Percentiles rank a stretch among this genome's conserved stretches.
Conservation (phyloP, 192 early-diverging fungal genomes). For the Coemansia sp. region DNA sequence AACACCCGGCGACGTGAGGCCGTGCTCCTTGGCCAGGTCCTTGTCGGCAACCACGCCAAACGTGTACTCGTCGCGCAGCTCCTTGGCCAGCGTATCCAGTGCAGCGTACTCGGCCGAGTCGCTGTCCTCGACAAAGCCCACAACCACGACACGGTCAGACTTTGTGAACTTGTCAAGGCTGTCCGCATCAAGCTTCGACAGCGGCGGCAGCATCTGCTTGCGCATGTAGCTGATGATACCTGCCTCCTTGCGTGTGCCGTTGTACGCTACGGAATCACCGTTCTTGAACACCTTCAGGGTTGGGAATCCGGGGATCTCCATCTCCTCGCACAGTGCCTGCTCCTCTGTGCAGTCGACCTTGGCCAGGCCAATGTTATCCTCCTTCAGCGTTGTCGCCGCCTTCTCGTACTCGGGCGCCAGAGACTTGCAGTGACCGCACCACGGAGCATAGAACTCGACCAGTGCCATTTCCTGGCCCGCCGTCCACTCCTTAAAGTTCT, state of each 20-base stretch:
- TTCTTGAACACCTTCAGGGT: constrained; percentile 86
- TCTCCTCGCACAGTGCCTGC: constrained; percentile 75
- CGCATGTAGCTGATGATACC: constrained; percentile 91
- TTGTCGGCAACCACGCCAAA: constrained; percentile 79
- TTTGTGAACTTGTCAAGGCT: constrained; percentile 71
- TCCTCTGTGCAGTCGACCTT: constrained; percentile 98
- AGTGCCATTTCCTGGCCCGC: constrained; percentile 67
- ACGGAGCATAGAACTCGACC: constrained; percentile 96
- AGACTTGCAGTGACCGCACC: constrained; percentile 97
- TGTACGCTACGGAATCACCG: constrained; percentile 71
- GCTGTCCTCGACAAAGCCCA: constrained; percentile 72
- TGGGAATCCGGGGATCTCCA: constrained; percentile 86
- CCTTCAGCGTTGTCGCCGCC: constrained; percentile 85
- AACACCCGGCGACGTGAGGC: constrained; percentile 61
- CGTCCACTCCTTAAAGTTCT: constrained; percentile 64
- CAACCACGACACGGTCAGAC: constrained; percentile 86
- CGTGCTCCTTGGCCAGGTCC: constrained; percentile 55
- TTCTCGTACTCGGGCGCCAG: constrained; percentile 92
- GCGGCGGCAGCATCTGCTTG: constrained; percentile 85
- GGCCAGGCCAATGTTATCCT: constrained; percentile 69
- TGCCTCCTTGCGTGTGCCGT: constrained; percentile 82
- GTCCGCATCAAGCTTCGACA: constrained; percentile 66
- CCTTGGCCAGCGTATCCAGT: constrained; percentile 69
- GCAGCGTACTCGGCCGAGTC: constrained; percentile 63
- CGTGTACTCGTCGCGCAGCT: constrained; percentile 78